Conservation (phyloP, 306 rosid genomes). For the Luffa acutangula region DNA sequence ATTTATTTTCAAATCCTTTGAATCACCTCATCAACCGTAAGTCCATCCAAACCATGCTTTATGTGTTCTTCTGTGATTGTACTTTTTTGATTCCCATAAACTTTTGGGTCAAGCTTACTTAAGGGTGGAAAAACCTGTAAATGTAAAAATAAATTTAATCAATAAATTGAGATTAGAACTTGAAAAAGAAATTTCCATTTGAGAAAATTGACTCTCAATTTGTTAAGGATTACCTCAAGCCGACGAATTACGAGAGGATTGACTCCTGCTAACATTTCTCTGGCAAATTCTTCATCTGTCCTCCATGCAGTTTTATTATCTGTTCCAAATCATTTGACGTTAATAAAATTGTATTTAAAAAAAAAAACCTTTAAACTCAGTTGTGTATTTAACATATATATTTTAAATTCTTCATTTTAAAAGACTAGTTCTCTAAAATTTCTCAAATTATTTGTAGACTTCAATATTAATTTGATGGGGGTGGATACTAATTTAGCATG, state of each 20-base stretch:
- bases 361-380: too few species aligned
- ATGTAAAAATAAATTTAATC: background rate
- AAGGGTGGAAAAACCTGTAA: constrained; percentile 64
- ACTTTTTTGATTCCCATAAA: constrained; percentile 63
- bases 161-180: background rate
- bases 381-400: too few species aligned
- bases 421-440: too few species aligned
- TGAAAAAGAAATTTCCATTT: background rate
- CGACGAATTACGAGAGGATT: constrained; percentile 55
- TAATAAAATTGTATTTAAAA: background rate
- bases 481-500: too few species aligned
- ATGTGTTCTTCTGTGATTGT: constrained; percentile 40
- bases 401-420: too few species aligned
- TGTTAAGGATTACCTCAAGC: constrained; percentile 36
- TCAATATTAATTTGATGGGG: too few species aligned
- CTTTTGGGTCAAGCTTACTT: constrained; percentile 45
- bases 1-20: background rate
- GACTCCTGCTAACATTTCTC: constrained; percentile 87
- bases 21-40: constrained; percentile 43
- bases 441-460: too few species aligned
- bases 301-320: constrained; percentile 70
- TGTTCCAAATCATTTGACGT: constrained; percentile 22
- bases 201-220: background rate
- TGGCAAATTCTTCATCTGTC: constrained; percentile 79
- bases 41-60: constrained; percentile 40